Percentiles rank a stretch among this genome's conserved stretches.
Evolutionary conservation across 345 rosid species (phyloP).

Genomic region (Bruguiera parviflora): DNA sequence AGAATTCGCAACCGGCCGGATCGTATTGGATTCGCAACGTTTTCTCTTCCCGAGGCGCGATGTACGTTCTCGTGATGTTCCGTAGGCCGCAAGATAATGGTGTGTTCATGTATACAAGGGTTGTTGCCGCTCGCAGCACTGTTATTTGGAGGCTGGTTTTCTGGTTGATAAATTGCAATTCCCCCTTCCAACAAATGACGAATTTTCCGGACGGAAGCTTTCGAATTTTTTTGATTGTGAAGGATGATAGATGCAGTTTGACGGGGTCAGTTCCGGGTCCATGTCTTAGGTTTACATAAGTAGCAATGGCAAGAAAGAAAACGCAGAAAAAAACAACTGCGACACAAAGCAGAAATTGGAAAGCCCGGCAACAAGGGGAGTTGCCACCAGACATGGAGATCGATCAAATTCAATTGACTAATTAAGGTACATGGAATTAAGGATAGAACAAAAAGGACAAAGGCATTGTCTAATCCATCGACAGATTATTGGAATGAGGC

Average conservation of each 20-base stretch:
- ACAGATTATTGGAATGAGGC: no score
- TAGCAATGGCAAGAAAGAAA: slow-evolving; percentile 2
- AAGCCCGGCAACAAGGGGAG: background rate
- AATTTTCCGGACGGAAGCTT: background rate
- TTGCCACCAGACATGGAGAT: background rate
- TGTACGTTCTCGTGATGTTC: background rate
- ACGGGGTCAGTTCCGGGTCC: background rate
- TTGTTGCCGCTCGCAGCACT: background rate
- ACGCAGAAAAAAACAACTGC: background rate
- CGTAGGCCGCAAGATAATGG: background rate
- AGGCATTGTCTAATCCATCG: no score
- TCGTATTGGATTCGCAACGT: background rate
- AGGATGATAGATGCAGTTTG: background rate
- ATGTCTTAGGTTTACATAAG: background rate
- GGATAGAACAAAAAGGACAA: no score
- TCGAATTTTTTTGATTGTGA: background rate
- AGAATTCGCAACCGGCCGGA: background rate
- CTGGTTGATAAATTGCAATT: background rate
- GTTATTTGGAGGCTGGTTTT: background rate
- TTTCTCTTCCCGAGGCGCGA: background rate
- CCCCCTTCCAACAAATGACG: background rate
- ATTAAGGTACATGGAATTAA: no score
- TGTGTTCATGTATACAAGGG: background rate
- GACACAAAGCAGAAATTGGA: background rate
- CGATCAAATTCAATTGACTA: no score